phyloP scores from a whole-genome alignment of 2,329 filamentous ascomycete species.

The Torrubiella hemipterigena region DNA sequence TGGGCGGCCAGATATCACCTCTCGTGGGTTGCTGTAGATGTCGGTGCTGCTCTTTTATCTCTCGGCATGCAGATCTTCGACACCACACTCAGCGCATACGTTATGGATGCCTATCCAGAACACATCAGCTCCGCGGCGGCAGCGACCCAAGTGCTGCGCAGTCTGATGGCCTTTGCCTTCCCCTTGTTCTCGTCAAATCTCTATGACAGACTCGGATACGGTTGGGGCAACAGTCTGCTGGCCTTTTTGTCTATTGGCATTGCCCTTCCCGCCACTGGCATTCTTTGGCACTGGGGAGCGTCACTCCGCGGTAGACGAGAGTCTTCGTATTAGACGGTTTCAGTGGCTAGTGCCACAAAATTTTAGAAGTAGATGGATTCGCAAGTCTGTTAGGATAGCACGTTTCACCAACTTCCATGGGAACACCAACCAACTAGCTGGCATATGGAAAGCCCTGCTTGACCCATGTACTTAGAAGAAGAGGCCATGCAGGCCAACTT shows the following conservation, averaged over 20 bases:
- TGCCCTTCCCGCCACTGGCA: not conserved
- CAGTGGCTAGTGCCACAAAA: too few relatives aligned
- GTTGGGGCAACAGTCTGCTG: conserved; percentile 22
- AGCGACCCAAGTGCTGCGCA: conserved; percentile 30
- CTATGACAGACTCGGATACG: conserved; percentile 22
- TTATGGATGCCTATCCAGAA: conserved; percentile 32
- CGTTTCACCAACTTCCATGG: too few relatives aligned
- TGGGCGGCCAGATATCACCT: not conserved
- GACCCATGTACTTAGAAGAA: too few relatives aligned
- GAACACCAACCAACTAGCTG: too few relatives aligned
- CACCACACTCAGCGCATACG: conserved; percentile 18
- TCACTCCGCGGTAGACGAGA: too few relatives aligned
- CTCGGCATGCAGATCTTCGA: conserved; percentile 18
- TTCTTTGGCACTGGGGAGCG: too few relatives aligned
- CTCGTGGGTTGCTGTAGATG: not conserved
- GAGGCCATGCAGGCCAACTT: too few relatives aligned
- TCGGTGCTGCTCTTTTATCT: conserved; percentile 13
- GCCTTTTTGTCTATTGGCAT: not conserved
- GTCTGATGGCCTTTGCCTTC: conserved; percentile 33
- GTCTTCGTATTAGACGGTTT: too few relatives aligned
- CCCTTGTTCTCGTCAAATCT: conserved; percentile 34
- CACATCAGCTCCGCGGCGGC: conserved; percentile 35
- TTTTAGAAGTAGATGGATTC: too few relatives aligned
- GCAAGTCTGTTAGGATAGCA: too few relatives aligned
- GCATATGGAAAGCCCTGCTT: too few relatives aligned